These are phyloP conservation scores for Dactylis glomerata DNA, from an alignment of 176 grass and related monocot species.

Conservation along the genomic window DNA sequence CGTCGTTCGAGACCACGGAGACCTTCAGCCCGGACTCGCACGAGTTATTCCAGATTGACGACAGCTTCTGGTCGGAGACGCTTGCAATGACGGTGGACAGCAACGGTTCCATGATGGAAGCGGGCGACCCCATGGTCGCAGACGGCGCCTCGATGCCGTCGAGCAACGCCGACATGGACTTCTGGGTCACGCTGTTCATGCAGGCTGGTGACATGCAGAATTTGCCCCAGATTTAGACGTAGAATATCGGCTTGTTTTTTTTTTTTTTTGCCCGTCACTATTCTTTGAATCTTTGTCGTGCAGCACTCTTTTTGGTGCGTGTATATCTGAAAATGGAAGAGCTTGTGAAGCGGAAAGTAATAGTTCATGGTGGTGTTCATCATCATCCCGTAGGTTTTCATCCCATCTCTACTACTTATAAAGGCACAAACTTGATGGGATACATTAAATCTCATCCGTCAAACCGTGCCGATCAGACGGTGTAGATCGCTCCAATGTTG, in stretches of 20 bases:
- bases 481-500: too few species aligned
- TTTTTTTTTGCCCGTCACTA: constrained; percentile 21
- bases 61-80: constrained; percentile 72
- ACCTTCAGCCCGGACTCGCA: constrained; percentile 43
- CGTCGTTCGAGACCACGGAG: constrained; percentile 33
- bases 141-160: background rate
- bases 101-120: background rate
- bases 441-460: too few species aligned
- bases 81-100: constrained; percentile 42
- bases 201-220: constrained; percentile 57
- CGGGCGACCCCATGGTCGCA: background rate
- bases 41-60: constrained; percentile 53
- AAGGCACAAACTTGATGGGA: too few species aligned
- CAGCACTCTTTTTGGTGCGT: too few species aligned
- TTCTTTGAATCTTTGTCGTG: too few species aligned
- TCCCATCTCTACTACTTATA: too few species aligned
- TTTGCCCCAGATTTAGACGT: constrained; percentile 43
- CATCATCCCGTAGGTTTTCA: too few species aligned
- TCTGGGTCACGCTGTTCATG: constrained; percentile 69
- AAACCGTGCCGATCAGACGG: too few species aligned
- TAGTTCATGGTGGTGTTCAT: too few species aligned
- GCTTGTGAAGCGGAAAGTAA: too few species aligned
- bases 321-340: too few species aligned
- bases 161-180: constrained; percentile 58
- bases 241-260: background rate